A percentile compares a stretch with the other conserved stretches of the same genome.
Conservation (phyloP, 768 basidiomycete genomes). For the Tricholomella constricta region DNA sequence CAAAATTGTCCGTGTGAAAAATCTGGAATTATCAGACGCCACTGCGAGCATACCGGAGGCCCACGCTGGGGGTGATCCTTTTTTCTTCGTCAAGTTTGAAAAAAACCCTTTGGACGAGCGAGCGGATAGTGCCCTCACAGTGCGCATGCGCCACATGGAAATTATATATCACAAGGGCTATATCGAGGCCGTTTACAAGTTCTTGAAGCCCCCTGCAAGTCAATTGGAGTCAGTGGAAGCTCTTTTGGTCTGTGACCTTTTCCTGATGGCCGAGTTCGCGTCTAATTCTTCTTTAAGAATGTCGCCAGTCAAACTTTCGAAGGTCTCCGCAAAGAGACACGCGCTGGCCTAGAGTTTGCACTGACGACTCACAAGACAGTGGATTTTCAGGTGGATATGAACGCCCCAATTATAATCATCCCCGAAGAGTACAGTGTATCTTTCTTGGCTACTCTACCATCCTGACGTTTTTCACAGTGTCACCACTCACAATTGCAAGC, state of each 20-base stretch:
- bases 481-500: constrained; percentile 73
- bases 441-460: not conserved
- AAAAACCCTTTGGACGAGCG: constrained; percentile 88
- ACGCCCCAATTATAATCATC: constrained; percentile 95
- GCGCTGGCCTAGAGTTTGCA: constrained; percentile 92
- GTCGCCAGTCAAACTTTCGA: constrained; percentile 94
- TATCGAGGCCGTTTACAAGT: constrained; percentile 86
- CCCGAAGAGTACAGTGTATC: constrained; percentile 76
- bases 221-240: constrained; percentile 96
- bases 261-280: constrained; percentile 2
- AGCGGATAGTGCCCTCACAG: constrained; percentile 87
- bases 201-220: constrained; percentile 92
- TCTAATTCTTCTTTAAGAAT: constrained; percentile 49
- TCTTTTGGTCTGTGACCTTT: constrained; percentile 60
- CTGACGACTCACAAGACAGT: constrained; percentile 93
- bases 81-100: constrained; percentile 92
- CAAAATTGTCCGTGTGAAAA: constrained; percentile 82
- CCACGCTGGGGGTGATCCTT: constrained; percentile 48
- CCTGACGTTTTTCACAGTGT: constrained; percentile 49
- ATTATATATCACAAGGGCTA: constrained; percentile 95
- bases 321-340: constrained; percentile 89
- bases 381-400: constrained; percentile 95
- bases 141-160: constrained; percentile 94
- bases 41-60: constrained; percentile 12
- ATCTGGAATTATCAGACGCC: constrained; percentile 17